Base-by-base conservation (phyloP, 352 stramenopile genomes). In the Phytophthora cryptogea region DNA sequence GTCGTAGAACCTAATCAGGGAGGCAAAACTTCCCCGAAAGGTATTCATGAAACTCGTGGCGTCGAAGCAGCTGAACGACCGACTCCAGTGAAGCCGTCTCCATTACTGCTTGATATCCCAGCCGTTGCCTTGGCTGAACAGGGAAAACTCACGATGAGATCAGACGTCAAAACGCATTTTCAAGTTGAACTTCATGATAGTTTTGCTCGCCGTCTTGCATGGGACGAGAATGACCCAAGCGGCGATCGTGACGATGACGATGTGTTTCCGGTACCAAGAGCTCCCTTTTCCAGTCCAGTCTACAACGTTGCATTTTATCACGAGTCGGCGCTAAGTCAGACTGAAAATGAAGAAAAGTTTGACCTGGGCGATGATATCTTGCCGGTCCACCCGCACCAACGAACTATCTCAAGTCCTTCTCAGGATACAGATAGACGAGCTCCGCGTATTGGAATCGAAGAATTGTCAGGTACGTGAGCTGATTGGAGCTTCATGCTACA, bases 211-310 rank as follows among this genome's bases (percentile, higher is more conserved):
- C 58, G 51, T 44, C 45, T 71, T 30, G 58, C 51, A 27, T 64
- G 51, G 51, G 48, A 33, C 16, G 33, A 63, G 9, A 36, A 41
- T 20, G 27, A 45, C 28, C 16, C 37, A 42, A 43, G 17, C 4
- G 20, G 14, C n/a, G 5, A 49, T 32, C 32, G 48, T 13, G 58
- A 57, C 4, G 30, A 61, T 6, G 54, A 66, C 17, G 63, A 72
- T 49, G 27, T 74, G 9, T 71, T 74, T 53, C 66, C 66, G 2
- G 42, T 68, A 5, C 50, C 45, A n/a, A 68, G 48, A 27, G 57
- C 47, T 32, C 53, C 59, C 2, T 61, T 57, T 14, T 60, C 47
- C n/a, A 54, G 43, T 11, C 61, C 61, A 52, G 41, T 65, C 8
- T 56, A 65, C 26, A 53, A 2, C 6, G 47, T 56, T n/a, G 17